Evolutionary conservation across 352 stramenopile species (phyloP).

Genomic region (Phytophthora citricola): DNA sequence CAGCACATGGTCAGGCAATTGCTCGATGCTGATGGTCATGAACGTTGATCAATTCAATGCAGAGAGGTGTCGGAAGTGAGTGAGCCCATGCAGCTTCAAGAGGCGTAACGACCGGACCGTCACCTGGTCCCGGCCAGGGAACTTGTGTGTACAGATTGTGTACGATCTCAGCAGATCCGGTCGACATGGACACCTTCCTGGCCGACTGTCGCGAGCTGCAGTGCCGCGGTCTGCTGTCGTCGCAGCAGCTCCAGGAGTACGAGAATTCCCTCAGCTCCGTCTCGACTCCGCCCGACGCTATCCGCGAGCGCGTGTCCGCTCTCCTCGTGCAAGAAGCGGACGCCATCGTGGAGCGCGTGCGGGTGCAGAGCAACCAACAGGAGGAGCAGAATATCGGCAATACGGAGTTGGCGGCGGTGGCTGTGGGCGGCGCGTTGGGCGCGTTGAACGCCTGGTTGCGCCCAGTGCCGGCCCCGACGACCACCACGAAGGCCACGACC

Average conservation of each 20-base stretch:
- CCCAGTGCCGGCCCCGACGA: constrained; percentile 15
- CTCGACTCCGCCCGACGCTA: neutral
- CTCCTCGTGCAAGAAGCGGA: constrained; percentile 59
- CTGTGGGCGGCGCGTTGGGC: constrained; percentile 65
- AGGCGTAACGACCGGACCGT: constrained; percentile 22
- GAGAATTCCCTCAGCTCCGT: constrained; percentile 19
- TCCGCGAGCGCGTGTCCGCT: constrained; percentile 22
- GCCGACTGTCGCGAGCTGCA: constrained; percentile 49
- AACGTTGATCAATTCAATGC: neutral
- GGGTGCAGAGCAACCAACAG: constrained; percentile 58
- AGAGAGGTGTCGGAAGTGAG: constrained; percentile 6
- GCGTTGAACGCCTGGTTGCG: constrained; percentile 77
- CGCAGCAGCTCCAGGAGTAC: constrained; percentile 41
- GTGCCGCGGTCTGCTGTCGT: constrained; percentile 40
- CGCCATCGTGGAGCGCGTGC: constrained; percentile 51
- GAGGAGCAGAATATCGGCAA: constrained; percentile 54
- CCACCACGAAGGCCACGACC: constrained; percentile 26
- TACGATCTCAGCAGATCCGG: constrained; percentile 1
- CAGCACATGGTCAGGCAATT: constrained; percentile 54
- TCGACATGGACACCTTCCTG: constrained; percentile 22
- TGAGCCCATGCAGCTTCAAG: constrained; percentile 5
- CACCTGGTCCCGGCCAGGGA: neutral
- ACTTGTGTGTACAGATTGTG: neutral
- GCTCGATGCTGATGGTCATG: constrained; percentile 29
- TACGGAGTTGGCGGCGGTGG: constrained; percentile 69